Conservation (phyloP, 768 basidiomycete species). For the Auricularia heimuer region DNA sequence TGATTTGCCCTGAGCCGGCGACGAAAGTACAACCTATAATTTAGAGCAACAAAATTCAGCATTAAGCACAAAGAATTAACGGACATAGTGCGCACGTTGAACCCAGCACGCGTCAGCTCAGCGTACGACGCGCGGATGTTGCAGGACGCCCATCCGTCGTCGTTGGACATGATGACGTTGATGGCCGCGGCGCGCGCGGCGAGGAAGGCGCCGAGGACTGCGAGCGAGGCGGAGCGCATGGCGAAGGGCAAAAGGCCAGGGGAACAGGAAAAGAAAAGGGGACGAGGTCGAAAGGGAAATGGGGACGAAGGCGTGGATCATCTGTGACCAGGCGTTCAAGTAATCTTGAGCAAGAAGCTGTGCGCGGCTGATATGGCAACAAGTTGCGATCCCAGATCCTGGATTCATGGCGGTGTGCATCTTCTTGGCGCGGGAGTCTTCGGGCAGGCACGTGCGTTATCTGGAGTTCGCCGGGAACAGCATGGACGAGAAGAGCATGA, state of each 20-base stretch:
- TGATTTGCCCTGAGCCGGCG: conserved; percentile 36
- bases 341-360: too few relatives aligned
- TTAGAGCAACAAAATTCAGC: neutral
- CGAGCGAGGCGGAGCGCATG: neutral
- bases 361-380: too few relatives aligned
- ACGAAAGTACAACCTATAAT: conserved; percentile 29
- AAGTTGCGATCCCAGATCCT: too few relatives aligned
- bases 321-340: too few relatives aligned
- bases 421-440: too few relatives aligned
- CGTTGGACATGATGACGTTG: neutral
- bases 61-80: neutral
- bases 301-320: neutral
- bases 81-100: conserved; percentile 13
- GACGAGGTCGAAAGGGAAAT: neutral
- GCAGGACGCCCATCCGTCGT: conserved; percentile 21
- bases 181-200: neutral
- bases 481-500: too few relatives aligned
- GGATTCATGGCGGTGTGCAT: too few relatives aligned
- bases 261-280: neutral
- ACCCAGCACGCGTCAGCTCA: conserved; percentile 16
- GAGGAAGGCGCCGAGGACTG: neutral
- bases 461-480: too few relatives aligned
- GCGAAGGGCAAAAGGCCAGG: neutral
- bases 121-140: conserved; percentile 22
- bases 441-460: too few relatives aligned